phyloP scores from a whole-genome alignment of 768 basidiomycete species.

The Boletus edulis region DNA sequence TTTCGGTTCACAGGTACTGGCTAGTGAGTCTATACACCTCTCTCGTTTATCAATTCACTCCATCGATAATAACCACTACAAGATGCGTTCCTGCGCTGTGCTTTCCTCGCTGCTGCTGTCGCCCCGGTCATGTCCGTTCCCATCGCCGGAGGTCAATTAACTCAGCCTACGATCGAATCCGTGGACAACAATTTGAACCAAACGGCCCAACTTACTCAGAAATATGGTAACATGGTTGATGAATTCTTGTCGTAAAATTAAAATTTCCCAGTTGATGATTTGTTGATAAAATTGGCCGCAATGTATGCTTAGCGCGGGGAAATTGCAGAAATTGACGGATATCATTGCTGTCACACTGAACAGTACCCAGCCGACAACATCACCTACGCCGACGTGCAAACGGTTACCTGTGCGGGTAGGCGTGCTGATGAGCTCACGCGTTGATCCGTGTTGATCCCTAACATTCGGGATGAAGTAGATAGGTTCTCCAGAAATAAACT shows the following conservation, averaged over 20 bases:
- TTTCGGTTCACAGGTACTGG: slow-evolving; percentile 20
- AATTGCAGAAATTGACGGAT: neutral
- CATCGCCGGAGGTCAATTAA: neutral
- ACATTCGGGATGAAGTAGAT: no score
- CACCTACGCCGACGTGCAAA: neutral
- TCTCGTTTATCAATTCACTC: neutral
- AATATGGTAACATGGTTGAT: neutral
- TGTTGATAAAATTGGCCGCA: neutral
- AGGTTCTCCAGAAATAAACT: no score
- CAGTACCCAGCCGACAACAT: neutral
- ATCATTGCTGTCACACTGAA: neutral
- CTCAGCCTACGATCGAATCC: neutral
- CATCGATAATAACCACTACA: neutral
- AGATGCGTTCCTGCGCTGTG: slow-evolving; percentile 8
- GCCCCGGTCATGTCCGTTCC: slow-evolving; percentile 10
- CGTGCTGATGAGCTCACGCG: no score
- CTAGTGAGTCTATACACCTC: slow-evolving; percentile 15
- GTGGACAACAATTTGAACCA: neutral
- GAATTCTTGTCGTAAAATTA: neutral
- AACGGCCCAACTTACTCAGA: neutral
- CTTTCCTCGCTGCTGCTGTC: slow-evolving; percentile 1
- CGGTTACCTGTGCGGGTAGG: no score
- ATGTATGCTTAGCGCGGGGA: neutral
- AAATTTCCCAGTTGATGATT: neutral
- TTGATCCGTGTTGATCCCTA: no score